Percentiles rank a stretch among this genome's conserved stretches.
These are phyloP conservation scores for Aspergillus cejpii DNA, from an alignment of 2,329 filamentous ascomycete species.

Conservation along the genomic window DNA sequence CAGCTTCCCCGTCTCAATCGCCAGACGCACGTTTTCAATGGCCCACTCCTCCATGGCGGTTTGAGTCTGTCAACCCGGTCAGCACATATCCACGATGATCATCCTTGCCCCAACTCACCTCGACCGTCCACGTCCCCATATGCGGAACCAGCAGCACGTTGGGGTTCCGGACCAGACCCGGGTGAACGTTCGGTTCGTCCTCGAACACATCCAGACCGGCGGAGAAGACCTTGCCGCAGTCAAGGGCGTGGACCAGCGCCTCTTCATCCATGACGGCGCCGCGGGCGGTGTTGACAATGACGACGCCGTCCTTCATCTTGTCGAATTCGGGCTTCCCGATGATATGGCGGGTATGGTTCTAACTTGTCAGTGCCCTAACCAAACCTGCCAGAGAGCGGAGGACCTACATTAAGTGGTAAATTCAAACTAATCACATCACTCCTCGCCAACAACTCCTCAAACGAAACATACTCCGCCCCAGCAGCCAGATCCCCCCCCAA, in stretches of 20 bases:
- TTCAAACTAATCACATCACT: constrained; percentile 77
- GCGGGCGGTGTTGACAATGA: constrained; percentile 76
- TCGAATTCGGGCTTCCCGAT: constrained; percentile 65
- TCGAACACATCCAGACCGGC: constrained; percentile 78
- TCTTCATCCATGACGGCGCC: constrained; percentile 77
- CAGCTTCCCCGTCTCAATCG: constrained; percentile 56
- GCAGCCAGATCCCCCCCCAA: constrained; percentile 48
- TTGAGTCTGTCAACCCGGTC: constrained; percentile 40
- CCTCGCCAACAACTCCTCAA: constrained; percentile 62
- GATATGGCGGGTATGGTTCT: constrained; percentile 64
- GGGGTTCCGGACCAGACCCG: constrained; percentile 62
- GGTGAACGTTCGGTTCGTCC: constrained; percentile 69
- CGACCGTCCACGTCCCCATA: constrained; percentile 76
- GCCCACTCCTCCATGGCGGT: constrained; percentile 65
- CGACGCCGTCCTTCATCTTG: constrained; percentile 69
- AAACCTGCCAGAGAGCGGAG: not conserved
- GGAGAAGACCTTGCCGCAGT: constrained; percentile 61
- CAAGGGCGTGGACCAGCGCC: constrained; percentile 67
- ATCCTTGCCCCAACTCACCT: constrained; percentile 34
- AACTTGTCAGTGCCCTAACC: too few relatives aligned
- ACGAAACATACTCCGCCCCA: constrained; percentile 49
- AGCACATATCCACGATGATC: not conserved
- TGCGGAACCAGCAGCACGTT: constrained; percentile 72
- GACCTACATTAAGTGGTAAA: constrained; percentile 68
- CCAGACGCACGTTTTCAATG: constrained; percentile 61